Evolutionary conservation across 257 asterid genomes (phyloP).

Genomic region (Solanum raphanifolium): DNA sequence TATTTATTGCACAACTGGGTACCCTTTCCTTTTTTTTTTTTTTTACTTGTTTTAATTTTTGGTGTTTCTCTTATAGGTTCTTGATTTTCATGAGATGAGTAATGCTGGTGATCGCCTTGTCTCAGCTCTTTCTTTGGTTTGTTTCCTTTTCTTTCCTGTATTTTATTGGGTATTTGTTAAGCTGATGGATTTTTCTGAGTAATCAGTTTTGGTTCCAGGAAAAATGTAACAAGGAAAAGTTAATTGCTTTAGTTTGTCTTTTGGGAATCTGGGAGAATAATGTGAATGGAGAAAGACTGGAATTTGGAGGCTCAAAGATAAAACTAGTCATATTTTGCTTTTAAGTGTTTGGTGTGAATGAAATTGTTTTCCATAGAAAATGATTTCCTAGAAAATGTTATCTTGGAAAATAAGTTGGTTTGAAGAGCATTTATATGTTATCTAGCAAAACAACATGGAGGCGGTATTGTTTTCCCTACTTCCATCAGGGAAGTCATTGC

Average conservation of each 20-base stretch:
- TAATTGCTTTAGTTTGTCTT: not conserved
- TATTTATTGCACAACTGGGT: not conserved
- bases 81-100: slow-evolving; percentile 81
- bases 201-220: not conserved
- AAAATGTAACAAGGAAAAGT: not conserved
- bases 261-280: not conserved
- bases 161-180: not conserved
- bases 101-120: slow-evolving; percentile 79
- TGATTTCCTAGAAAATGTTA: not conserved
- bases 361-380: not conserved
- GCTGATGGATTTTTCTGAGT: not conserved
- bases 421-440: not conserved
- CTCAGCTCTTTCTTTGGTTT: slow-evolving; percentile 80
- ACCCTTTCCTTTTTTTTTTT: not conserved
- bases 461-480: not conserved
- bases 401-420: not conserved
- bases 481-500: not conserved
- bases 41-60: not conserved
- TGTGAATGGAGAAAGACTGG: not conserved
- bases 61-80: slow-evolving; percentile 32
- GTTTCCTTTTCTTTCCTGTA: not conserved
- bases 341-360: not conserved
- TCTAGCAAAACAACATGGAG: not conserved
- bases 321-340: not conserved
- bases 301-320: not conserved